These are phyloP conservation scores for Aspergillus persii DNA, from an alignment of 2,329 filamentous ascomycete genomes.

Conservation along the genomic window DNA sequence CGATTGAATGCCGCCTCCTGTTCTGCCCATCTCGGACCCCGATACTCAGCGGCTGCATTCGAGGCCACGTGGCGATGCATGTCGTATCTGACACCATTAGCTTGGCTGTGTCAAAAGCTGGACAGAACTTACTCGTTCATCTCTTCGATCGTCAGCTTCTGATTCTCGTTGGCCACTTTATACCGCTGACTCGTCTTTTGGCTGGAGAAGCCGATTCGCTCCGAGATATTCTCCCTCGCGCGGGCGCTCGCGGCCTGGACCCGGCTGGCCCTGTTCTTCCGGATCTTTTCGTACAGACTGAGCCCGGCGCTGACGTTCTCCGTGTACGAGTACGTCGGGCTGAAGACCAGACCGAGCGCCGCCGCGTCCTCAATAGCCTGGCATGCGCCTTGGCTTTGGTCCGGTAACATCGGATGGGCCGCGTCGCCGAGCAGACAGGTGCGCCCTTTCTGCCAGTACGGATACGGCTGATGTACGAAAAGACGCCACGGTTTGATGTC, in stretches of 20 bases:
- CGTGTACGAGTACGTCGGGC: conserved; percentile 9
- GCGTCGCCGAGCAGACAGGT: conserved; percentile 28
- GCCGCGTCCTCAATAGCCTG: conserved; percentile 43
- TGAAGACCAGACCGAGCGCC: conserved; percentile 36
- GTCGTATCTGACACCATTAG: not conserved
- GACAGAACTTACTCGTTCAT: conserved; percentile 24
- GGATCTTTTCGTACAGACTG: conserved; percentile 23
- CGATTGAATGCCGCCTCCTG: not conserved
- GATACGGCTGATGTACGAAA: conserved; percentile 24
- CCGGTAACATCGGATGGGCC: conserved; percentile 31
- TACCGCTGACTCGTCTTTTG: not conserved
- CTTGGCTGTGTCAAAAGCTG: too few species aligned
- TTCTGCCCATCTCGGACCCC: not conserved
- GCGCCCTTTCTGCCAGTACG: conserved; percentile 25
- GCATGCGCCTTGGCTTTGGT: conserved; percentile 33
- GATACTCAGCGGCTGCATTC: not conserved
- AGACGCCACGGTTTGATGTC: conserved; percentile 24
- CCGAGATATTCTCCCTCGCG: conserved; percentile 24
- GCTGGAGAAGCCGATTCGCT: conserved; percentile 22
- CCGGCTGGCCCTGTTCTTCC: conserved; percentile 25
- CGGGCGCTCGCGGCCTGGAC: conserved; percentile 27
- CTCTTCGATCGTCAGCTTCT: conserved; percentile 31
- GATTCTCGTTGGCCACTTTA: conserved; percentile 20
- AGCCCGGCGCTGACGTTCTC: conserved; percentile 17
- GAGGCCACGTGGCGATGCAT: not conserved